phyloP scores from a whole-genome alignment of 164 flowering plant genomes.

The Akebia trifoliata region DNA sequence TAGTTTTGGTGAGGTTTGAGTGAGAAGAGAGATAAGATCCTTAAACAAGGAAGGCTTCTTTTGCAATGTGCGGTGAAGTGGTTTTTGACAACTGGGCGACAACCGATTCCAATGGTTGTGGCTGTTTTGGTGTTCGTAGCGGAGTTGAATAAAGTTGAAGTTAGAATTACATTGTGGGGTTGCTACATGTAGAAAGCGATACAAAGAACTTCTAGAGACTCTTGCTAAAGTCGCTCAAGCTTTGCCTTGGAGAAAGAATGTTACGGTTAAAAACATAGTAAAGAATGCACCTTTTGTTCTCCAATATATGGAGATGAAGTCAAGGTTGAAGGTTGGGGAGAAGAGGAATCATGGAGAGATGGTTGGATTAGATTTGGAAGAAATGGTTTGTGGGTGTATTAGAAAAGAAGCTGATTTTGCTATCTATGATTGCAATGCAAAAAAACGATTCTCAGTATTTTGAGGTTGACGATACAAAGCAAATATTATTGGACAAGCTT shows the following conservation, averaged over 20 bases:
- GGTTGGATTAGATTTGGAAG: constrained; percentile 32
- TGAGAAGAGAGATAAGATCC: constrained; percentile 37
- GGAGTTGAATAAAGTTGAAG: constrained; percentile 44
- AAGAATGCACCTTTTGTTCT: constrained; percentile 57
- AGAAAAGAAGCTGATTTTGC: constrained; percentile 28
- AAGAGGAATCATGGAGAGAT: constrained; percentile 19
- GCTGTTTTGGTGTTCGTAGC: constrained; percentile 63
- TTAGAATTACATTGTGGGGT: constrained; percentile 43
- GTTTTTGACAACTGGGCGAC: constrained; percentile 78
- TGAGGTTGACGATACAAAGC: constrained; percentile 19
- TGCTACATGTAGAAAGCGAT: constrained; percentile 44
- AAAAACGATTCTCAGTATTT: constrained; percentile 33
- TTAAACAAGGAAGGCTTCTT: constrained; percentile 63
- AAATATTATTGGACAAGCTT: too few relatives aligned
- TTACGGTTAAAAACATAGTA: constrained; percentile 59
- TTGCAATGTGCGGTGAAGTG: constrained; percentile 71
- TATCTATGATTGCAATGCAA: constrained; percentile 10
- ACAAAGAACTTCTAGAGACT: constrained; percentile 58
- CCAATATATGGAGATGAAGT: constrained; percentile 70
- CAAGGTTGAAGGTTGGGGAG: constrained; percentile 28
- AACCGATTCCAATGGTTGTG: constrained; percentile 60
- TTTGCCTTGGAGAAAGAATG: constrained; percentile 88
- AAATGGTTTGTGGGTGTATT: constrained; percentile 40
- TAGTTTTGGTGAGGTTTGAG: constrained; percentile 23
- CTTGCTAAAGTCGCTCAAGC: constrained; percentile 63